A percentile compares a stretch with the other conserved stretches of the same genome.
Conservation (phyloP, 2,329 filamentous ascomycete species). For the Fusarium sulawesiense region DNA sequence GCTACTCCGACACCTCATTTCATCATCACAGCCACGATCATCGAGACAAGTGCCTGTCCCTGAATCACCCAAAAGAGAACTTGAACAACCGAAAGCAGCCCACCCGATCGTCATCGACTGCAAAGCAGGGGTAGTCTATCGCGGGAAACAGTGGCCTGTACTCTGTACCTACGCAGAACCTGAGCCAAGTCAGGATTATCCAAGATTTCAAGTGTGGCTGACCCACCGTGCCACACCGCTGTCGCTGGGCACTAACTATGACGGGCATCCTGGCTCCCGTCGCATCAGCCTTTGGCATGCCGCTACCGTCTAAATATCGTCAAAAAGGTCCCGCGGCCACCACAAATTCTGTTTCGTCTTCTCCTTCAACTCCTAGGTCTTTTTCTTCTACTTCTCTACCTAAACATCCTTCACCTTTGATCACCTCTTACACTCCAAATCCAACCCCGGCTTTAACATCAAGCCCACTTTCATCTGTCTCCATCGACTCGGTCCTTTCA, state of each 20-base stretch:
- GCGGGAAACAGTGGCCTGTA: constrained; percentile 1
- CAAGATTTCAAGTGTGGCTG: constrained; percentile 38
- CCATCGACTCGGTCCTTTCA: constrained; percentile 38
- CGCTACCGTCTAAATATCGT: constrained; percentile 45
- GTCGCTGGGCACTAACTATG: constrained; percentile 40
- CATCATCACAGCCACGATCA: constrained; percentile 30
- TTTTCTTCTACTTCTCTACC: constrained; percentile 20
- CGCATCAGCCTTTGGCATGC: constrained; percentile 51
- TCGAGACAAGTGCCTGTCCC: constrained; percentile 14
- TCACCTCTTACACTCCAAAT: constrained; percentile 11
- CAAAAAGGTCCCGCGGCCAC: constrained; percentile 37
- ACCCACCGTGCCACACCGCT: constrained; percentile 37
- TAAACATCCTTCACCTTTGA: constrained; percentile 15
- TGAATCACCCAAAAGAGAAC: constrained; percentile 15
- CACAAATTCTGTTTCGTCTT: constrained; percentile 26
- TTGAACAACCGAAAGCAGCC: constrained; percentile 33
- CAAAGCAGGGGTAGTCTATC: constrained; percentile 11
- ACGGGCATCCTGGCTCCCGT: constrained; percentile 50
- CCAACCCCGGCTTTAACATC: neutral
- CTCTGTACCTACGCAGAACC: neutral
- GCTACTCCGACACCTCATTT: neutral
- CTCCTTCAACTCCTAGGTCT: constrained; percentile 31
- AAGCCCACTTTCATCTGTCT: constrained; percentile 27
- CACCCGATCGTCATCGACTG: constrained; percentile 38
- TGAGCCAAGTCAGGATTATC: constrained; percentile 23